Evolutionary conservation across 169 alveolate genomes (phyloP).

Genomic region (Cardiosporidium cionae): DNA sequence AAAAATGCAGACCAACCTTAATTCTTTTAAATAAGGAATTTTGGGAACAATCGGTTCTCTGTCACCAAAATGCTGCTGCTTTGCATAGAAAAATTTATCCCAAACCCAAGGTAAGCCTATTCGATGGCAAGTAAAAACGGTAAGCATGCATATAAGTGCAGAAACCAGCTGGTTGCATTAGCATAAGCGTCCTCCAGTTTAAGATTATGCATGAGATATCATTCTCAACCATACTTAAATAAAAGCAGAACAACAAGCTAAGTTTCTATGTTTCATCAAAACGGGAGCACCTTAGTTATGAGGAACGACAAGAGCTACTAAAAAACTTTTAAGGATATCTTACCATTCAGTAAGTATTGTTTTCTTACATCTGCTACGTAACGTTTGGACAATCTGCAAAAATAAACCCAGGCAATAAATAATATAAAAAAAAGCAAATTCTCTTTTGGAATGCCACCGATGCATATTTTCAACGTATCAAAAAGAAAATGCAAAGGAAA

Average conservation of each 20-base stretch:
- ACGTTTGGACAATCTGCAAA: slow-evolving; percentile 46
- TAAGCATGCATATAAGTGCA: not conserved
- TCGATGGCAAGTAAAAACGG: not conserved
- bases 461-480: too few relatives aligned
- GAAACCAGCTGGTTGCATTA: not conserved
- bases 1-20: slow-evolving; percentile 10
- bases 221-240: not conserved
- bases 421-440: too few relatives aligned
- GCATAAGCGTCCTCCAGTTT: not conserved
- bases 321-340: not conserved
- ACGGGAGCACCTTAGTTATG: not conserved
- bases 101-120: slow-evolving; percentile 77
- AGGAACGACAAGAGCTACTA: not conserved
- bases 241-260: not conserved
- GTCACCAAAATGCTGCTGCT: slow-evolving; percentile 62
- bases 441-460: too few relatives aligned
- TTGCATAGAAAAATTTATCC: slow-evolving; percentile 55
- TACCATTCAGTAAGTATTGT: slow-evolving; percentile 68
- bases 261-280: not conserved
- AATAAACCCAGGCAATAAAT: slow-evolving; percentile 9
- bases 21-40: slow-evolving; percentile 62
- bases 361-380: slow-evolving; percentile 71
- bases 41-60: slow-evolving; percentile 65
- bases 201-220: not conserved
- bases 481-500: too few relatives aligned